Conservation (phyloP, 2,329 filamentous ascomycete genomes). For the Nannizziopsis barbatae region DNA sequence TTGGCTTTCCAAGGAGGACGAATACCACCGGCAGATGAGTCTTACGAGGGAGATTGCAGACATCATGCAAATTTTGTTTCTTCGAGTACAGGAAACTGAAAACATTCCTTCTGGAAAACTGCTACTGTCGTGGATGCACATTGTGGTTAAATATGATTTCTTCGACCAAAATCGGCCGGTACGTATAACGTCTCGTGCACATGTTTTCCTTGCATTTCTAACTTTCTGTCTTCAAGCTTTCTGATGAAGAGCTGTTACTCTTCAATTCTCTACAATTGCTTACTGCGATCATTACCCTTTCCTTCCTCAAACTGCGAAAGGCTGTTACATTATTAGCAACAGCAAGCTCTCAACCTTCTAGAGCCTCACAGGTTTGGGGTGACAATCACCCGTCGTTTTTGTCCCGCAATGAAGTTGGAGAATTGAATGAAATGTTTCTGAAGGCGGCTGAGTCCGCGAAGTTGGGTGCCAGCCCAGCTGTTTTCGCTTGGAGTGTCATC, state of each 20-base stretch:
- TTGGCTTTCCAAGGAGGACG: constrained; percentile 45
- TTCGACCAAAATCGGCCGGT: constrained; percentile 53
- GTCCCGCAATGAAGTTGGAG: constrained; percentile 56
- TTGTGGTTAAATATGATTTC: constrained; percentile 59
- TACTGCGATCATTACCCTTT: constrained; percentile 57
- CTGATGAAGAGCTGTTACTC: constrained; percentile 29
- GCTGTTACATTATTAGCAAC: constrained; percentile 43
- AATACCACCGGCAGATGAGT: constrained; percentile 52
- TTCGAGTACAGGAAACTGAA: constrained; percentile 51
- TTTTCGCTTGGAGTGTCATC: constrained; percentile 73
- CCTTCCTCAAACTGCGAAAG: constrained; percentile 58
- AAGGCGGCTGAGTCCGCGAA: constrained; percentile 46
- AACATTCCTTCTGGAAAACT: constrained; percentile 48
- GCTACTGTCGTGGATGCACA: constrained; percentile 61
- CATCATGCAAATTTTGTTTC: constrained; percentile 60
- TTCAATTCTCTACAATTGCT: constrained; percentile 55
- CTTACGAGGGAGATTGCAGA: constrained; percentile 62
- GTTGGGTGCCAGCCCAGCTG: constrained; percentile 57
- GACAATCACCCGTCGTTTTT: constrained; percentile 50
- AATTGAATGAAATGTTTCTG: constrained; percentile 61
- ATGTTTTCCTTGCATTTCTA: constrained; percentile 11
- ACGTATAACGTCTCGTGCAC: constrained; percentile 23
- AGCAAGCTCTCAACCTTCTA: constrained; percentile 16
- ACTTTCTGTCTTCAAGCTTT: constrained; percentile 24
- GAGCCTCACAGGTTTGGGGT: constrained; percentile 19